Base-by-base conservation (phyloP, 1,284 basidiomycete genomes). In the Inonotus obliquus region DNA sequence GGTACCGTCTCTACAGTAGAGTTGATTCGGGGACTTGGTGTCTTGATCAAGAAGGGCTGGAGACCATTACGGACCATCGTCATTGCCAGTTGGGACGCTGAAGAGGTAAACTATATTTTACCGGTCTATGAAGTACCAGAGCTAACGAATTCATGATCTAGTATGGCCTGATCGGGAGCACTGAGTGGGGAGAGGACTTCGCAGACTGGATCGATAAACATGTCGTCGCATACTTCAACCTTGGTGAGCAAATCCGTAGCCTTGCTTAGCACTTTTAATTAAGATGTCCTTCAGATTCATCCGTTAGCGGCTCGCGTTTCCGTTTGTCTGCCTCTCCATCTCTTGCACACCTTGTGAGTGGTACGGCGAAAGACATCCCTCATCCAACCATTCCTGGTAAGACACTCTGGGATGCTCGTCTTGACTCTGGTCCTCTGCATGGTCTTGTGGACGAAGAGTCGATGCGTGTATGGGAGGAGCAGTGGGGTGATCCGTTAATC, bases 131-230 rank as follows among this genome's bases (percentile, higher is more conserved):
- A 9, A 23, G 25, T 58, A 57, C 10, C 25, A 9, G n/a, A 14
- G 1, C 17, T 19, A 21, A 29, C 23, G 10, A 23, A 17, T 37
- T 1, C n/a, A 37, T 5, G 35, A 37, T 60, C 10, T 64, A 92
- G 85, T 93, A 94, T 64, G 94, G 94, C 32, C 80, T 96, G 41
- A 77, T 97, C 51, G 94, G 94, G 11, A 88, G 86, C 67, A 94
- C 91, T 4, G 93, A 96, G 74, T 94, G 87, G 79, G 90, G 86
- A 10, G 94, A 96, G 75, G 93, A 96, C 72, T 96, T 95, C 71
- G 78, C 87, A 1, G 79, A 85, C 29, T 96, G 90, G 86, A 84
- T 96, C 62, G 78, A 81, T 45, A 75, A 84, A 52, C 81, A 95
- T 65, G 87, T 89, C 41, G 92, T 92, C 21, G 82, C 91, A 7